Conservation (phyloP, 1,284 basidiomycete genomes). For the Cutaneotrichosporon curvatum region DNA sequence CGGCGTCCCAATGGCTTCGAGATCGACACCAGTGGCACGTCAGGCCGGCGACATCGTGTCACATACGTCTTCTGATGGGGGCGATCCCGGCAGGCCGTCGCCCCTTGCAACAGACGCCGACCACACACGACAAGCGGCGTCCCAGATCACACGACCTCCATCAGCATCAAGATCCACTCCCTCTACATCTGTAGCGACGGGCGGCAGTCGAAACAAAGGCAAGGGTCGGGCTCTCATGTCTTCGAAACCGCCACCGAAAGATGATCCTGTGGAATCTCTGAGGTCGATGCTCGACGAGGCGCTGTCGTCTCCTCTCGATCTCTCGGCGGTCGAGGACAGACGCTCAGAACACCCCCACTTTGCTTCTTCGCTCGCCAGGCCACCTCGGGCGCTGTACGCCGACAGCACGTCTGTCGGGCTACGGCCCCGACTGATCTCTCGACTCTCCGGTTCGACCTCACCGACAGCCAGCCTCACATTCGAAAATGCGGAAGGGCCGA, state of each 20-base stretch:
- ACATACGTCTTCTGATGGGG: no score
- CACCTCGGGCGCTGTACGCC: slow-evolving; percentile 1
- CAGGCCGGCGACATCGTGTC: no score
- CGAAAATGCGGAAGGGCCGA: slow-evolving; percentile 16
- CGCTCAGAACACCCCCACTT: neutral
- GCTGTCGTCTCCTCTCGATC: slow-evolving; percentile 24
- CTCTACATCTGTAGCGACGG: no score
- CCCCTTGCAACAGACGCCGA: neutral
- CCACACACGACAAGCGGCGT: no score
- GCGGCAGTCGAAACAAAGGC: slow-evolving; percentile 11
- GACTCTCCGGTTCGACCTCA: slow-evolving; percentile 30
- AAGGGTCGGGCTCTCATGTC: slow-evolving; percentile 18
- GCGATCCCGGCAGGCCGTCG: no score
- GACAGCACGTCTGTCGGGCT: neutral
- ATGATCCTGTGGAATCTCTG: slow-evolving; percentile 3
- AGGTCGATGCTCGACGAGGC: slow-evolving; percentile 26
- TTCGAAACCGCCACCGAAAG: neutral
- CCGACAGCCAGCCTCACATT: slow-evolving; percentile 28
- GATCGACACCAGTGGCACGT: neutral
- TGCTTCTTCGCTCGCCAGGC: no score
- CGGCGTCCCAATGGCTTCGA: neutral
- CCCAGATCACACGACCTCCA: no score
- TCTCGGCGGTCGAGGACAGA: neutral
- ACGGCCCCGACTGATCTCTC: slow-evolving; percentile 31
- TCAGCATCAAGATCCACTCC: no score